Evolutionary conservation across 306 rosid genomes (phyloP).

Genomic region (Vicia sativa): DNA sequence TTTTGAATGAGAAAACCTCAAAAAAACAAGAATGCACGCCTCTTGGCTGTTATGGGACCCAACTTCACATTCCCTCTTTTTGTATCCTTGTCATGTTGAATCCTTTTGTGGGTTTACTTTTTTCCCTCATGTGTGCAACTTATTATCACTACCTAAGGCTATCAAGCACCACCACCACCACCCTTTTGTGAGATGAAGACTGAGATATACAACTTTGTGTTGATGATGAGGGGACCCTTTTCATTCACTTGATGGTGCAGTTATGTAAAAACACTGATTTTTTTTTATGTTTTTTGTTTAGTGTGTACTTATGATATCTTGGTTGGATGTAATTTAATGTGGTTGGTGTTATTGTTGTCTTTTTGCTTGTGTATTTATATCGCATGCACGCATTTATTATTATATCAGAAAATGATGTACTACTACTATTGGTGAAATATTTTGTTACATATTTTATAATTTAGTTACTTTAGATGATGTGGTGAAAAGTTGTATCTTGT

Average conservation of each 20-base stretch:
- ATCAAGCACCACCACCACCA: conserved; percentile 40
- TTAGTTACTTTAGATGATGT: conserved; percentile 20
- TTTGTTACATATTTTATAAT: not conserved
- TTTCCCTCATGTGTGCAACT: conserved; percentile 49
- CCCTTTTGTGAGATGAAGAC: conserved; percentile 33
- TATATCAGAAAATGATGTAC: conserved; percentile 50
- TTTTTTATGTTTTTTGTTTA: conserved; percentile 1
- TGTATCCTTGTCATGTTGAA: conserved; percentile 57
- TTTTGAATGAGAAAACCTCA: conserved; percentile 55
- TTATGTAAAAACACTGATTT: conserved; percentile 31
- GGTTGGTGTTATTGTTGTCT: conserved; percentile 58
- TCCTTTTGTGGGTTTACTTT: conserved; percentile 50
- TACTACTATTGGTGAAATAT: conserved; percentile 3
- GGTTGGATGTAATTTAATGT: conserved; percentile 50
- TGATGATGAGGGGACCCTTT: conserved; percentile 21
- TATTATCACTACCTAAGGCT: conserved; percentile 38
- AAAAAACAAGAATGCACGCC: conserved; percentile 53
- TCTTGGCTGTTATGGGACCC: conserved; percentile 62
- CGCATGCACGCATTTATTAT: conserved; percentile 83
- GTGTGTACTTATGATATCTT: conserved; percentile 35
- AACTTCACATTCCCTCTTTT: conserved; percentile 46
- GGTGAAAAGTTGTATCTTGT: conserved; percentile 30
- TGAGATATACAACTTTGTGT: conserved; percentile 48
- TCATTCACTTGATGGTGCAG: conserved; percentile 14
- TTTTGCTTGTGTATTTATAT: conserved; percentile 58